Base-by-base conservation (phyloP, 73 alveolate genomes). In the Paramecium sonneborni region DNA sequence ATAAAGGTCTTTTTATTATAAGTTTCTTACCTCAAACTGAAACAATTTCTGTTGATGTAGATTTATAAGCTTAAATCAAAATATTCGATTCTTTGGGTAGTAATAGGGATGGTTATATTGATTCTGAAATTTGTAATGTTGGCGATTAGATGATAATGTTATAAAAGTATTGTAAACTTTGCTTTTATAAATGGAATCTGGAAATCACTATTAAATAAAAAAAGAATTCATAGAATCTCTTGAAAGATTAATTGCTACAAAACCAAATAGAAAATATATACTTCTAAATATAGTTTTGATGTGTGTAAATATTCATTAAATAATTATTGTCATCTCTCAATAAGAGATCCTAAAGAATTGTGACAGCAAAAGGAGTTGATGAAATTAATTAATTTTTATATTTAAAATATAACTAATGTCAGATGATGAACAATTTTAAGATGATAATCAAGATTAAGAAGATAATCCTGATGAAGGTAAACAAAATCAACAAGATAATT, bases 181-280 rank as follows among this genome's bases (percentile, higher is more conserved):
- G 18, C 43, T 79, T 24, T 46, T 79, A 48, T 74, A 79, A 39
- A 79, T 79, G 90, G 90, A 79, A 62, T 32, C 44, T 38, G 90
- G 90, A 24, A 43, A 79, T 30, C 90, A 79, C 41, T 41, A 28
- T 20, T 24, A 41, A 12, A 79, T 18, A 41, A 39, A 43, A 12
- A 23, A 20, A 10, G 90, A 79, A 44, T 79, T 79, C 7, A 24
- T 79, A 10, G 90, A 79, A 41, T 79, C 90, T 24, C 43, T 76
- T 18, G 41, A 23, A 43, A 79, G 90, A 44, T 44, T 79, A 12
- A 18, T 79, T 9, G 44, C 28, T n/a, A 39, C 55, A 5, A 23
- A 68, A 6, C 12, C 12, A 23, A 10, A 6, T 5, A 7, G 41
- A 68, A 68, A 68, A 6, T 23, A 12, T 7, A 12, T 18, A 6